Percentiles rank a stretch among this genome's conserved stretches.
phyloP scores from a whole-genome alignment of 495 filamentous ascomycete genomes.

The Aspergillus nidulans region DNA sequence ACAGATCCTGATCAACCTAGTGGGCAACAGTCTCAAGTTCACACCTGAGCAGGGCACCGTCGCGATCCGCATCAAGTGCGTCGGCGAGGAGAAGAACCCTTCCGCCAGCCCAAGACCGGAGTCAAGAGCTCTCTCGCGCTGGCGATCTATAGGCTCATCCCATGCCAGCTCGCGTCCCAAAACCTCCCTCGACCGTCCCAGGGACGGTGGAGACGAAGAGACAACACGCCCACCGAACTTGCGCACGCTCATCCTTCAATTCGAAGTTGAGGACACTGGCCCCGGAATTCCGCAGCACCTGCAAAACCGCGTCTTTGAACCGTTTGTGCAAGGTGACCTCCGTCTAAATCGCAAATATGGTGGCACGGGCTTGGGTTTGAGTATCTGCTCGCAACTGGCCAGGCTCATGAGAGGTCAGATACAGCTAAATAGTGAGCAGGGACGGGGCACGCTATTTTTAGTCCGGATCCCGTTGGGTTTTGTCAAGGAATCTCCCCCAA shows the following conservation, averaged over 20 bases:
- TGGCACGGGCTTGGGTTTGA: conserved; percentile 85
- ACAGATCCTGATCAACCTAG: conserved; percentile 87
- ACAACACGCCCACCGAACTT: conserved; percentile 48
- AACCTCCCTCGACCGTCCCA: background rate
- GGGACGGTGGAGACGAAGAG: conserved; percentile 19
- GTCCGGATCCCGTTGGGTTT: conserved; percentile 82
- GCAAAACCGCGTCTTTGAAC: conserved; percentile 82
- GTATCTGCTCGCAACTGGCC: conserved; percentile 83
- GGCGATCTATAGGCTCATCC: conserved; percentile 12
- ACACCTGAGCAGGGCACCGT: conserved; percentile 62
- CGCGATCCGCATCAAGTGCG: conserved; percentile 67
- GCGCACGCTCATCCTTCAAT: conserved; percentile 40
- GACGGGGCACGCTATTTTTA: conserved; percentile 74
- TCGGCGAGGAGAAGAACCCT: conserved; percentile 23
- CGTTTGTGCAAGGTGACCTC: conserved; percentile 88
- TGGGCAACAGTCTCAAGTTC: conserved; percentile 90
- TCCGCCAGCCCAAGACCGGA: background rate
- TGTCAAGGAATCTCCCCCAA: conserved; percentile 59
- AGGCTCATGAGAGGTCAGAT: conserved; percentile 73
- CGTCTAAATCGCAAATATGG: conserved; percentile 86
- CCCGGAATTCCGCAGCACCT: conserved; percentile 80
- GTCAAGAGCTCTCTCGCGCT: conserved; percentile 3
- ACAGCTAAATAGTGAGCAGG: conserved; percentile 64
- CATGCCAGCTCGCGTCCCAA: conserved; percentile 4
- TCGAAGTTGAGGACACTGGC: conserved; percentile 84